Evolutionary conservation across 495 filamentous ascomycete genomes (phyloP).

Genomic region (Podospora didyma): DNA sequence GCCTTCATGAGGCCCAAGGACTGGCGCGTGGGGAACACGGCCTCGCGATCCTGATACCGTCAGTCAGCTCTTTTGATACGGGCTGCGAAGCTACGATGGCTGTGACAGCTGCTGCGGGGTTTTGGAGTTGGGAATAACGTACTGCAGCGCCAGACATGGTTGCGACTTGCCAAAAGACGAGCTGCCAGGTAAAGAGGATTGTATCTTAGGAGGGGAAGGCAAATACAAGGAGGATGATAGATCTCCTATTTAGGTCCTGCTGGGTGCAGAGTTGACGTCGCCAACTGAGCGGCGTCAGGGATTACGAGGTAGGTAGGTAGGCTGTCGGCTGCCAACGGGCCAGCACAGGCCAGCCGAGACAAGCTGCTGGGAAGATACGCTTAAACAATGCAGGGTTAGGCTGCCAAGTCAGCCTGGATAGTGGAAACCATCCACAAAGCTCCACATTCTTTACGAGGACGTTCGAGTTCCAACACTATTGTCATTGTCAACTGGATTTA

Average conservation of each 20-base stretch:
- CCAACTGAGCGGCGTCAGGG: no score
- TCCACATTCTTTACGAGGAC: no score
- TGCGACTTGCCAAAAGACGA: constrained; percentile 7
- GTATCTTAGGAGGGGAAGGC: neutral
- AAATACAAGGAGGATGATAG: neutral
- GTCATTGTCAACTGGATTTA: no score
- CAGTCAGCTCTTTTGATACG: constrained; percentile 22
- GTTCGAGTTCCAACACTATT: no score
- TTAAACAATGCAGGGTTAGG: no score
- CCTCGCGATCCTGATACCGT: constrained; percentile 66
- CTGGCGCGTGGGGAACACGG: constrained; percentile 98
- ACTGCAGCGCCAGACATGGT: constrained; percentile 61
- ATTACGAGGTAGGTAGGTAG: no score
- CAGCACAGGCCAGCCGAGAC: no score
- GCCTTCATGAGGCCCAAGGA: constrained; percentile 95
- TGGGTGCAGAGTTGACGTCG: no score
- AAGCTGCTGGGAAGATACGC: neutral
- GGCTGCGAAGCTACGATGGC: neutral
- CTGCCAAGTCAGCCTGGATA: no score
- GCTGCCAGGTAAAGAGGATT: neutral
- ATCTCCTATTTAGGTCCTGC: neutral
- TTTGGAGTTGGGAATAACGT: constrained; percentile 18
- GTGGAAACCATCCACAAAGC: no score
- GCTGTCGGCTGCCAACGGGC: no score
- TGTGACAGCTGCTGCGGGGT: constrained; percentile 8